Evolutionary conservation across 768 basidiomycete species (phyloP), one percentile per base, ranked within the genome.

Genomic region (Lentinula raphanica): DNA sequence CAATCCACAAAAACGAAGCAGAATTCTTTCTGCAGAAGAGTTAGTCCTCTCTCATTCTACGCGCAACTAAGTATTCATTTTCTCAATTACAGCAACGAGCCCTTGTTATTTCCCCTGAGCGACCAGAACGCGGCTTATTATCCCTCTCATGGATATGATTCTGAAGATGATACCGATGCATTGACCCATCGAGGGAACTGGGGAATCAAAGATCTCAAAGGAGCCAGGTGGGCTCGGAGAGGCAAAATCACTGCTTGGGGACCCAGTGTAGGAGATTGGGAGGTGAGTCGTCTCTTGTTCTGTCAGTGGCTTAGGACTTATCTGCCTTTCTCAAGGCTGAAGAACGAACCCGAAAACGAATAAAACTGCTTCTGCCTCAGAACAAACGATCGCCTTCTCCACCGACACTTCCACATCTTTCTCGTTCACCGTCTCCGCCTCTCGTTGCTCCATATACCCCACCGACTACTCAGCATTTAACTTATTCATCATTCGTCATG

Each of bases 221-320:
- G 85, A n/a, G 83, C 89, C 19, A 79, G 91, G 66, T 94, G 91
- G 91, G 79, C 89, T 49, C 82, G 91, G 17, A 82, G 79, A 67
- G 90, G 92, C 46, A 94, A 94, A 71, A 83, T 92, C 59, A 82
- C 84, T 28, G 76, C 86, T 13, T 94, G 92, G 92, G 90, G 90
- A 28, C 90, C 92, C 21, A 80, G 82, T 49, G 83, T 85, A 75
- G 90, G 90, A 35, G 90, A 93, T 59, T 92, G 89, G 87, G 90
- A 93, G 84, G 92, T 89, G 66, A 61, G 78, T 67, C 15, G 15
- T 45, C 23, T 40, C 32, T 8, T 49, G 23, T 28, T 42, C 54
- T 49, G 39, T 28, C 35, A 15, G 31, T 35, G 50, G 55, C 36
- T 57, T 55, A 49, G 39, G 50, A 54, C 61, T 60, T 29, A 55